phyloP scores from a whole-genome alignment of 495 filamentous ascomycete genomes.

The Penicillium argentinense region DNA sequence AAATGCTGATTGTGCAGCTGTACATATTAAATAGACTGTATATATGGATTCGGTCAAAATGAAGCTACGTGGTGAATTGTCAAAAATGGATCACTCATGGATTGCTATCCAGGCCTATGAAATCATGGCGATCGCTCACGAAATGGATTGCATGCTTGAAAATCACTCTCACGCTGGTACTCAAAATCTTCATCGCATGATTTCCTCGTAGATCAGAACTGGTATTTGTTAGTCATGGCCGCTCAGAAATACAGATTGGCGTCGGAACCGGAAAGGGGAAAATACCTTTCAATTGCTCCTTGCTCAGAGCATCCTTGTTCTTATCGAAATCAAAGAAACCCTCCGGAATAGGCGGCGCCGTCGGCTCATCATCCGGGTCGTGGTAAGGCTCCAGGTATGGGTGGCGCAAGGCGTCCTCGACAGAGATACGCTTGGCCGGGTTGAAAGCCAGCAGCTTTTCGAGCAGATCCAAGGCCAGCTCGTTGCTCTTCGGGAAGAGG shows the following conservation, averaged over 20 bases:
- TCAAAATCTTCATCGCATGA: constrained; percentile 75
- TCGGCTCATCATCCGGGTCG: constrained; percentile 98
- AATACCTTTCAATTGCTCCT: constrained; percentile 92
- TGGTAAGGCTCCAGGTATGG: constrained; percentile 99
- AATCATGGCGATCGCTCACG: background rate
- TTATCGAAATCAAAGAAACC: constrained; percentile 99
- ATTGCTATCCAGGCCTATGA: constrained; percentile 2
- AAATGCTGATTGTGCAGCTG: too few species aligned
- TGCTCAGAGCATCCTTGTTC: constrained; percentile 97
- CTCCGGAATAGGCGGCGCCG: constrained; percentile 91
- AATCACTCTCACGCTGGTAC: constrained; percentile 2
- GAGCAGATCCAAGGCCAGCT: constrained; percentile 87
- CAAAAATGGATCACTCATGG: background rate
- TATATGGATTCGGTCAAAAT: background rate
- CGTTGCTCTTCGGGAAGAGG: constrained; percentile 96
- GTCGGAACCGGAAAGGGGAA: too few species aligned
- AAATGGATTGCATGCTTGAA: constrained; percentile 18
- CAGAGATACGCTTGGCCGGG: constrained; percentile 95
- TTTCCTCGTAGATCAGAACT: constrained; percentile 96
- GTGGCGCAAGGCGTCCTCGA: constrained; percentile 95
- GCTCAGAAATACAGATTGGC: too few species aligned
- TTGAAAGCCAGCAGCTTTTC: constrained; percentile 98
- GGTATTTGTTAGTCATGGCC: background rate
- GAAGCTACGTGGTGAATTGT: too few species aligned
- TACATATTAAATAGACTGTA: background rate